phyloP scores from a whole-genome alignment of 495 filamentous ascomycete species.

The Aspergillus haitiensis region DNA sequence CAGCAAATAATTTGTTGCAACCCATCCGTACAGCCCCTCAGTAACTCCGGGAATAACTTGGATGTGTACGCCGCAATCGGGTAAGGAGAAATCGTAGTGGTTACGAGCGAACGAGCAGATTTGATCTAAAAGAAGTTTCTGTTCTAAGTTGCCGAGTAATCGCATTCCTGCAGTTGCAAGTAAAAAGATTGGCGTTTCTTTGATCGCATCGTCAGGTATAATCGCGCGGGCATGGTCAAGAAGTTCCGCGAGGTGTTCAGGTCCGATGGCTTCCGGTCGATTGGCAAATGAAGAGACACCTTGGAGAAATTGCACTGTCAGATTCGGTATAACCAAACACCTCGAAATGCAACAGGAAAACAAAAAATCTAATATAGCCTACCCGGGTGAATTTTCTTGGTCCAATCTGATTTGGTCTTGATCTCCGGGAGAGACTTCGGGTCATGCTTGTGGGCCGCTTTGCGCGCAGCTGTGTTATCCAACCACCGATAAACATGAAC shows the following conservation, averaged over 20 bases:
- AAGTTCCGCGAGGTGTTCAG: constrained; percentile 74
- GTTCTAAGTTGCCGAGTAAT: constrained; percentile 72
- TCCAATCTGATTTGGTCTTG: constrained; percentile 82
- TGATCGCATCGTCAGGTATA: constrained; percentile 74
- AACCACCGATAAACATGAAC: constrained; percentile 93
- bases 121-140: constrained; percentile 67
- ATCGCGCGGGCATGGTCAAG: constrained; percentile 80
- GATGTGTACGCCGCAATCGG: constrained; percentile 87
- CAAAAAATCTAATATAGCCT: constrained; percentile 15
- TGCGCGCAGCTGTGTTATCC: constrained; percentile 66
- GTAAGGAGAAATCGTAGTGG: constrained; percentile 80
- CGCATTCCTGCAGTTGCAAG: constrained; percentile 98
- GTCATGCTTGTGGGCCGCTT: constrained; percentile 58
- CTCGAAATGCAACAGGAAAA: not conserved
- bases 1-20: constrained; percentile 94
- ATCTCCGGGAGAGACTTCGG: constrained; percentile 73
- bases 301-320: constrained; percentile 26
- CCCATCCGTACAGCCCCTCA: constrained; percentile 97
- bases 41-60: constrained; percentile 97
- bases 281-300: constrained; percentile 88
- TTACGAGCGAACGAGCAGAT: constrained; percentile 81
- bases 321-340: not conserved
- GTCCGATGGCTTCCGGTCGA: constrained; percentile 71
- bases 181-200: constrained; percentile 87
- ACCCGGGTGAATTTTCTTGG: constrained; percentile 89